Base-by-base conservation (phyloP, 768 basidiomycete genomes). In the Suillus fuscotomentosus region DNA sequence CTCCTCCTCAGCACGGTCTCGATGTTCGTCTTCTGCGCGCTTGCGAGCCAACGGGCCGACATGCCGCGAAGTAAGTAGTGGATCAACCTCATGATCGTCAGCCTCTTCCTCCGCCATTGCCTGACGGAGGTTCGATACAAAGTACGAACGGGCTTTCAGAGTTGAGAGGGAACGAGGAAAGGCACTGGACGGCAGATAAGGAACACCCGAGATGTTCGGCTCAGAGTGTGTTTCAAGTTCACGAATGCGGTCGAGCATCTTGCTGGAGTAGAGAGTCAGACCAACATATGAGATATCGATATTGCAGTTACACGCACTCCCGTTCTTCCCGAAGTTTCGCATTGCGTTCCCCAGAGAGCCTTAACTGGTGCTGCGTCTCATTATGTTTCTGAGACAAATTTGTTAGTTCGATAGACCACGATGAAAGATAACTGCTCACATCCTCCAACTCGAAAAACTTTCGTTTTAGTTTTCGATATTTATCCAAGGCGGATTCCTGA, bases 361-460 rank as follows among this genome's bases (percentile, higher is more conserved):
- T 82, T 36, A 87, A 79, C 67, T 89, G 88, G 38, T 81, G 76
- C 64, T 80, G 80, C 3, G 81, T 78, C 69, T 87, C 87, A 76
- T 88, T 85, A 73, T 83, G 81, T 81, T 84, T 83, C 86, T 89
- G 76, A 62, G 64, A 69, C 60, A 69, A 70, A 70, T 72, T 20
- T 42, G 66, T 77, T 72, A 69, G 41, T 39, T 20, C 17, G 59
- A 42, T 38, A 34, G 45, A 48, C 13, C 9, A 31, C 55, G 31
- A 41, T 54, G 57, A 31, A 39, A 7, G 24, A 53, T 34, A 55
- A 50, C 45, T 55, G 77, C 86, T 69, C 61, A 91, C 90, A 84
- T 91, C 86, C 69, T 90, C 88, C 48, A 90, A 82, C 61, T 89
- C 87, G 67, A 83, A 83, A 72, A 84, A 88, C 47, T 85, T 84